Base-by-base conservation (phyloP, 805 yeast species). In the Candida insectorum region DNA sequence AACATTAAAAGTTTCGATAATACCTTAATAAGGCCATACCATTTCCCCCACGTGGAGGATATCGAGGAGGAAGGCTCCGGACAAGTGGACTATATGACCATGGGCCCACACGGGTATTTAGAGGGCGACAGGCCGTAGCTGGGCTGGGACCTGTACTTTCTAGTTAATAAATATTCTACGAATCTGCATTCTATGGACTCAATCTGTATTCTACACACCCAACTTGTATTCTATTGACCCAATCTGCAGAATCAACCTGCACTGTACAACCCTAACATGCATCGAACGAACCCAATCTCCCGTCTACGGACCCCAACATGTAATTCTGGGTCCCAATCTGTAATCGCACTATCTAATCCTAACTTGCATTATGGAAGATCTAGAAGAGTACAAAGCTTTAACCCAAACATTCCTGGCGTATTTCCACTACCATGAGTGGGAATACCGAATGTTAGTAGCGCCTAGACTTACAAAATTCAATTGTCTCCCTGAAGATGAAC, bases 401-500 rank as follows among this genome's bases (percentile, higher is more conserved):
- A 62, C 69, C 2, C 44, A 59, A 9, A 60, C 68, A 6, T 48
- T 66, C 22, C 54, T 47, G 48, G 57, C 69, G 15, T 61, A 58
- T 41, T 54, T 58, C 35, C 39, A 54, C 26, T 65, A 52, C 39
- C 55, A 56, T 36, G 36, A 43, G 26, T 62, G 58, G 54, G 66
- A 63, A 32, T 47, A 46, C 26, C 60, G 56, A 11, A 52, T 56
- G 30, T 37, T 65, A 11, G 36, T 66, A 18, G 52, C 48, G 24
- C 70, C 71, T 4, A 49, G 67, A 12, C 28, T 41, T 6, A 37
- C 51, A 26, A 56, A 54, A 35, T 48, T 43, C 26, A 40, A 37
- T 12, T 43, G 60, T 5, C 50, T 79, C 5, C 37, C 70, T 0
- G 28, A 28, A 0, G 56, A 57, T 4, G 83, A 79, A 24, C 51